Percentiles rank a stretch among this genome's conserved stretches.
Evolutionary conservation across 495 filamentous ascomycete species (phyloP).

Genomic region (Daldinia grandis): DNA sequence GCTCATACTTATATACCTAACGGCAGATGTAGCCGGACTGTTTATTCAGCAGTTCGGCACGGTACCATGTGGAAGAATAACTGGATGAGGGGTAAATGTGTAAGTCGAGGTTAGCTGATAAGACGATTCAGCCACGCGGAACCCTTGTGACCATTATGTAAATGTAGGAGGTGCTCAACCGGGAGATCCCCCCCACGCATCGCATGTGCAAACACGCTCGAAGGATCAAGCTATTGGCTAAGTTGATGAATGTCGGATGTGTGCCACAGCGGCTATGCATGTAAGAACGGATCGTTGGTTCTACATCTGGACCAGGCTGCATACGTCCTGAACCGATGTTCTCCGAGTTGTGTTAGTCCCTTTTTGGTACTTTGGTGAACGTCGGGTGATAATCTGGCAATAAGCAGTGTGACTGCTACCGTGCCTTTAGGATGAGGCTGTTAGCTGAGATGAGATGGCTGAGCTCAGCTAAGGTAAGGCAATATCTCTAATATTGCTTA

Average conservation of each 20-base stretch:
- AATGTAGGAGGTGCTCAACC: conserved; percentile 22
- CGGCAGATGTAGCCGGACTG: neutral
- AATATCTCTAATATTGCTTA: conserved; percentile 1
- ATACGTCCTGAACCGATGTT: conserved; percentile 16
- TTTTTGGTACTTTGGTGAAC: conserved; percentile 8
- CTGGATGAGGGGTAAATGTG: conserved; percentile 41
- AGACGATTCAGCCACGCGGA: conserved; percentile 30
- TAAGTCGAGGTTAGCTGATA: conserved; percentile 31
- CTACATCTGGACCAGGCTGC: conserved; percentile 11
- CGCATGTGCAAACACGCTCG: conserved; percentile 14
- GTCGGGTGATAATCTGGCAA: neutral
- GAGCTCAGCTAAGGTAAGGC: conserved; percentile 6
- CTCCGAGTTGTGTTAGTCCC: conserved; percentile 1
- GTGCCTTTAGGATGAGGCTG: conserved; percentile 17
- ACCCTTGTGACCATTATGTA: conserved; percentile 34
- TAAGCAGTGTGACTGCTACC: conserved; percentile 8
- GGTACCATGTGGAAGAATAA: conserved; percentile 33
- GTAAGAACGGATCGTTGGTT: conserved; percentile 9
- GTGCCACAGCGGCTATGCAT: conserved; percentile 36
- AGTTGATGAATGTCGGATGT: conserved; percentile 20
- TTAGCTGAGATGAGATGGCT: conserved; percentile 28
- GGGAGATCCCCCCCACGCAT: conserved; percentile 23
- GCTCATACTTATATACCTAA: conserved; percentile 6
- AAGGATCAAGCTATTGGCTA: conserved; percentile 34
- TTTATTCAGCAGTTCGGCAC: conserved; percentile 1